phyloP scores from a whole-genome alignment of 106 monocot species.

The Phalaenopsis equestris region DNA sequence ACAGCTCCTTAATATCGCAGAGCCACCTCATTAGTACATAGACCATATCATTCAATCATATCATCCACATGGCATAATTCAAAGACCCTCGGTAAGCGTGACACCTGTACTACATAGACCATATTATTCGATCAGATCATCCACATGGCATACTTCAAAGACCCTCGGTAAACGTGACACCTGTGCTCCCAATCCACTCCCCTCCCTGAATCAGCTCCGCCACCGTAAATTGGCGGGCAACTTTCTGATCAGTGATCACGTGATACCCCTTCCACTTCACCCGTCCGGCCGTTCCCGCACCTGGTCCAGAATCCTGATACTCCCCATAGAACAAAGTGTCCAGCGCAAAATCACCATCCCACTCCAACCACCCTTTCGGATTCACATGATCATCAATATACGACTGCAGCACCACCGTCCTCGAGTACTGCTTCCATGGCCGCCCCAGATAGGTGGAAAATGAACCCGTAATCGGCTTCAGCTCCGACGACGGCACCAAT shows the following conservation, averaged over 20 bases:
- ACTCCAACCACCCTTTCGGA: constrained; percentile 29
- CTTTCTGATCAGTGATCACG: constrained; percentile 17
- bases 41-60: no score
- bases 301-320: constrained; percentile 28
- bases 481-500: constrained; percentile 13
- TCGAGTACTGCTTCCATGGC: constrained; percentile 43
- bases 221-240: constrained; percentile 23
- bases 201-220: constrained; percentile 26
- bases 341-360: constrained; percentile 25
- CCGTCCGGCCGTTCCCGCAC: constrained; percentile 19
- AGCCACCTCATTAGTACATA: no score
- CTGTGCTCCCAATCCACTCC: constrained; percentile 18
- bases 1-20: no score
- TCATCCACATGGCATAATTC: no score
- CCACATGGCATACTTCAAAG: neutral
- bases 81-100: no score
- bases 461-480: constrained; percentile 10
- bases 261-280: constrained; percentile 39
- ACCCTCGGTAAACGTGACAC: constrained; percentile 19
- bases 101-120: no score
- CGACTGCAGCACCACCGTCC: constrained; percentile 39
- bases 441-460: constrained; percentile 28
- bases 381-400: constrained; percentile 16
- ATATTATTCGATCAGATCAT: no score
- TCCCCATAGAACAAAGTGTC: constrained; percentile 33